Evolutionary conservation across 2,329 filamentous ascomycete species (phyloP).

Genomic region (Dothiorella sarmentorum): DNA sequence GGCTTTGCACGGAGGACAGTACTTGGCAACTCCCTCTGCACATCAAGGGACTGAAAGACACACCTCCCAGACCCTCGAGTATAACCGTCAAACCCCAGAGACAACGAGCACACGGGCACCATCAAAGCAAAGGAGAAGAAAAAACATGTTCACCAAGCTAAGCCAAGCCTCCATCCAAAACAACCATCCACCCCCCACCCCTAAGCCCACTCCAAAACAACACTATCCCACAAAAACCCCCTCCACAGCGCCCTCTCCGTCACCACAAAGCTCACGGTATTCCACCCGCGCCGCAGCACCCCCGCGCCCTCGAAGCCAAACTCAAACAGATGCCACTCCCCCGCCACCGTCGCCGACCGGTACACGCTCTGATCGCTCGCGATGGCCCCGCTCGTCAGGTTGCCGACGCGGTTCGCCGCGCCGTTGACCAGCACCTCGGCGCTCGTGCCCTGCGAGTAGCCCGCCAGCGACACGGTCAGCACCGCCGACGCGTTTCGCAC

Average conservation of each 20-base stretch:
- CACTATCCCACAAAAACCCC: conserved; percentile 44
- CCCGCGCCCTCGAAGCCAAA: conserved; percentile 31
- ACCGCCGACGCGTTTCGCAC: conserved; percentile 26
- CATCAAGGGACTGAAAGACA: neutral
- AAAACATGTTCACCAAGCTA: too few relatives aligned
- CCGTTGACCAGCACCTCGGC: conserved; percentile 44
- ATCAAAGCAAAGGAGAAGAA: neutral
- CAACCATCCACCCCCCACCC: too few relatives aligned
- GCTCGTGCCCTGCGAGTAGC: conserved; percentile 43
- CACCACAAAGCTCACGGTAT: conserved; percentile 38
- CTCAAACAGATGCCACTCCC: conserved; percentile 49
- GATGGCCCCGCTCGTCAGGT: conserved; percentile 38
- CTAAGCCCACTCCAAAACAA: conserved; percentile 35
- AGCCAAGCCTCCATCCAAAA: neutral
- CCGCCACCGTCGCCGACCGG: conserved; percentile 45
- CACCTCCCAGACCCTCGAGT: neutral
- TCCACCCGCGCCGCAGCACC: conserved; percentile 32
- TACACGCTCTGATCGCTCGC: conserved; percentile 47
- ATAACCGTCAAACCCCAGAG: neutral
- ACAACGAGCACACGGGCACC: neutral
- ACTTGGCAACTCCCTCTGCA: neutral
- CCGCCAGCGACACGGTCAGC: conserved; percentile 44
- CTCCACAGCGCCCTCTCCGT: conserved; percentile 37
- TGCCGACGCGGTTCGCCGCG: conserved; percentile 33
- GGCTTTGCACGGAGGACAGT: neutral